phyloP scores from a whole-genome alignment of 75 land plant species.

The Isoetes taiwanensis region DNA sequence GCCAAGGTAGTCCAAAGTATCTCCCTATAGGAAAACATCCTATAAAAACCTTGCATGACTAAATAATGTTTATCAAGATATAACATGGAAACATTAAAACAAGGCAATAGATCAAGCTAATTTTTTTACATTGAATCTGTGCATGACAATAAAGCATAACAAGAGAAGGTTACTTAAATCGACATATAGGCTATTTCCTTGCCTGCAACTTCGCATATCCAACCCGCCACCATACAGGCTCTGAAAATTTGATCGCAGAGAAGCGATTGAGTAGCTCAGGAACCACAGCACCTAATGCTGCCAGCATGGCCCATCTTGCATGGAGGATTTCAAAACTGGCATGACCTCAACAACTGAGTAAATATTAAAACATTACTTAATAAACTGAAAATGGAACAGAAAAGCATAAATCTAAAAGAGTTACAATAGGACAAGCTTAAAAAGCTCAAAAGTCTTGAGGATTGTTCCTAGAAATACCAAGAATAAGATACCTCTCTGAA shows the following conservation, averaged over 20 bases:
- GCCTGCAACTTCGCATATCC: slow-evolving; percentile 97
- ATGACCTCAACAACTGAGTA: neutral
- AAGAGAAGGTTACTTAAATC: too few species aligned
- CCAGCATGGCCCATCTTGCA: slow-evolving; percentile 99
- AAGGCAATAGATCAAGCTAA: too few species aligned
- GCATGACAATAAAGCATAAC: too few species aligned
- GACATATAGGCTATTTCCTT: slow-evolving; percentile 3
- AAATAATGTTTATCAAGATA: neutral
- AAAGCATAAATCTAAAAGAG: neutral
- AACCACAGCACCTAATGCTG: slow-evolving; percentile 74
- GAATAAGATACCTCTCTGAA: too few species aligned
- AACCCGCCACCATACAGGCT: slow-evolving; percentile 94
- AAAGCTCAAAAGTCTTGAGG: neutral
- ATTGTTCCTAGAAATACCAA: neutral
- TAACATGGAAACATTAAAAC: too few species aligned
- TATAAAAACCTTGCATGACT: neutral
- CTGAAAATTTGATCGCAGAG: slow-evolving; percentile 58
- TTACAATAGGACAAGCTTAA: neutral
- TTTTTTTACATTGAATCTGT: too few species aligned
- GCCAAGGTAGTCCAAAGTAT: slow-evolving; percentile 90
- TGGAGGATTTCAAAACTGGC: slow-evolving; percentile 89
- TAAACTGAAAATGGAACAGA: too few species aligned
- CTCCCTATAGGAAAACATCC: slow-evolving; percentile 39
- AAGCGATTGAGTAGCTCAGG: slow-evolving; percentile 65
- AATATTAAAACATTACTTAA: neutral